A percentile compares a stretch with the other conserved stretches of the same genome.
These are phyloP conservation scores for Mariannaea elegans DNA, from an alignment of 2,329 filamentous ascomycete genomes.

Conservation along the genomic window DNA sequence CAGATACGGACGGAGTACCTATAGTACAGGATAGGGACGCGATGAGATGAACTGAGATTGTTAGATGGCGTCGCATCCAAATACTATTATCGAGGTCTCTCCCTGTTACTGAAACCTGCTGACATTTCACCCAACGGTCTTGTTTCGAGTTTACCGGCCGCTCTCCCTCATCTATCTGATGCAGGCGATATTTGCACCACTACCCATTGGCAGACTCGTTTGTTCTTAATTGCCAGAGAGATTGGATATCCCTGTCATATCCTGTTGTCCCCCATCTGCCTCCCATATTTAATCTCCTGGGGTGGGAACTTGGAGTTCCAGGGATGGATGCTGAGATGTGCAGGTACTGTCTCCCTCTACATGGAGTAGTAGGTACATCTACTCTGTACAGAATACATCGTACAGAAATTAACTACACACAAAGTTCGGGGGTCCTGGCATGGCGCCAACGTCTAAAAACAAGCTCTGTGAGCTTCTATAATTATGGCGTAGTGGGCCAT, in stretches of 20 bases:
- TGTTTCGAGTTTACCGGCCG: neutral
- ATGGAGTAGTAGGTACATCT: neutral
- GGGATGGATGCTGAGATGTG: neutral
- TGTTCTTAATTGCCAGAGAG: neutral
- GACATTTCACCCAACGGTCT: neutral
- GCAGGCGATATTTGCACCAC: neutral
- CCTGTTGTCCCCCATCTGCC: neutral
- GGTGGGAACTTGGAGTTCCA: neutral
- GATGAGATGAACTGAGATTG: no score
- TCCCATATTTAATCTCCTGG: neutral
- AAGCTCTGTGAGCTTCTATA: constrained; percentile 17
- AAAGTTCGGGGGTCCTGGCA: constrained; percentile 2
- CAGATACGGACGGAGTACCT: no score
- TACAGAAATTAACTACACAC: no score
- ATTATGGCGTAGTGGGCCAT: constrained; percentile 17
- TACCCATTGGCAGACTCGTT: neutral
- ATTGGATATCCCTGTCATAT: neutral
- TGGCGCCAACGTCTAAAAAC: constrained; percentile 1
- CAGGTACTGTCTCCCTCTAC: no score
- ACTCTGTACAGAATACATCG: neutral
- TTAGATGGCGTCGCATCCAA: no score
- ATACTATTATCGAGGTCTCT: no score
- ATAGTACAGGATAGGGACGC: no score
- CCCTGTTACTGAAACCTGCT: no score
- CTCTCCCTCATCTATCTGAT: neutral